These are phyloP conservation scores for Puccinia novopanici DNA, from an alignment of 1,284 basidiomycete species.

Conservation along the genomic window DNA sequence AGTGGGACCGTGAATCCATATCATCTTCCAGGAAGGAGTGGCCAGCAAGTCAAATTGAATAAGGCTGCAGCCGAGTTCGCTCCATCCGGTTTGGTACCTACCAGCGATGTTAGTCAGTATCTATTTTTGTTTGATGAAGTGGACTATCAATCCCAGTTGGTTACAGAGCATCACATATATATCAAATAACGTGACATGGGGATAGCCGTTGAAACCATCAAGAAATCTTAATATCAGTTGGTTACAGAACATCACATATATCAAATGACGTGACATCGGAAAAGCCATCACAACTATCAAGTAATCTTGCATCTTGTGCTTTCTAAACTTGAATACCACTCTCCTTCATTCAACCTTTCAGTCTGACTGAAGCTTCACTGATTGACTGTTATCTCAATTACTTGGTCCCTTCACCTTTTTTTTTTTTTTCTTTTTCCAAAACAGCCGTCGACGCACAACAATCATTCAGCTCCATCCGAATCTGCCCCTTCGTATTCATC, in stretches of 20 bases:
- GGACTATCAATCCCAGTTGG: neutral
- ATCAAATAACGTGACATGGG: no score
- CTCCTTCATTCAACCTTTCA: neutral
- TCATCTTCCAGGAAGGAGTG: neutral
- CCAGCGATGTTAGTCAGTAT: constrained; percentile 46
- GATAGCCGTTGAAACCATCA: no score
- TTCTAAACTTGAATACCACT: neutral
- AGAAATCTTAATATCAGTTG: no score
- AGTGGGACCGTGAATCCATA: constrained; percentile 1
- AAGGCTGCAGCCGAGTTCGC: constrained; percentile 49
- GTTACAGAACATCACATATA: no score
- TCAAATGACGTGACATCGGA: no score
- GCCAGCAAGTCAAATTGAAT: constrained; percentile 38
- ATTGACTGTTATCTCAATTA: neutral
- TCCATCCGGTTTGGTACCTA: constrained; percentile 39
- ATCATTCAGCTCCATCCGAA: constrained; percentile 39
- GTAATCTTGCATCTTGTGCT: neutral
- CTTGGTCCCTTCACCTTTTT: neutral
- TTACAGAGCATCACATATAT: neutral
- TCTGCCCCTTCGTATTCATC: constrained; percentile 40
- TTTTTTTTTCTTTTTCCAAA: neutral
- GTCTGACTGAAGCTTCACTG: neutral
- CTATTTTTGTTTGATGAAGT: neutral
- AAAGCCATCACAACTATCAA: no score
- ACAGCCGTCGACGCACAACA: constrained; percentile 26